These are phyloP conservation scores for Theobroma grandiflorum DNA, from an alignment of 441 rosid species.

Conservation along the genomic window DNA sequence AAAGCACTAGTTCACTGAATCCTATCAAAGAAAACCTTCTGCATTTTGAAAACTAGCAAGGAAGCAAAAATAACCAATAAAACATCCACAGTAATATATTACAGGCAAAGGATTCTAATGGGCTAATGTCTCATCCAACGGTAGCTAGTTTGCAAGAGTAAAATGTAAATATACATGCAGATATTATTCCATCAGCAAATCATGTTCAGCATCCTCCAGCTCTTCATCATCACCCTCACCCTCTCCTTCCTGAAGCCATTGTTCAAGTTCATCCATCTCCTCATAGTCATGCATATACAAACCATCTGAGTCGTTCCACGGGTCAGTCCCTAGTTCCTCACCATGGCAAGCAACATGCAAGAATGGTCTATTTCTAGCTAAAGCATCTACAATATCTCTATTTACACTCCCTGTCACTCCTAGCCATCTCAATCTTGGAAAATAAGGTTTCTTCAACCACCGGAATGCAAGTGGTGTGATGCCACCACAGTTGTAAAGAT, in stretches of 20 bases:
- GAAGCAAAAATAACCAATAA: neutral
- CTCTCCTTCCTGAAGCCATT: slow-evolving; percentile 67
- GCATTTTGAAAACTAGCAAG: neutral
- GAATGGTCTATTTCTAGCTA: slow-evolving; percentile 75
- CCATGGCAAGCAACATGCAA: slow-evolving; percentile 70
- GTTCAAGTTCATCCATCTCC: slow-evolving; percentile 76
- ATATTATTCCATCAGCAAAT: slow-evolving; percentile 22
- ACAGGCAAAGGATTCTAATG: neutral
- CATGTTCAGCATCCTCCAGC: slow-evolving; percentile 56
- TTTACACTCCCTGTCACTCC: slow-evolving; percentile 84
- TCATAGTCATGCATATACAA: slow-evolving; percentile 62
- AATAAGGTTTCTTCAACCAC: slow-evolving; percentile 89
- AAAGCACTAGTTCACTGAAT: too few relatives aligned
- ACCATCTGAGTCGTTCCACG: slow-evolving; percentile 62
- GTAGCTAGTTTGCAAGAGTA: neutral
- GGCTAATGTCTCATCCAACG: neutral
- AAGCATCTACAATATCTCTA: slow-evolving; percentile 80
- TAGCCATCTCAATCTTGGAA: slow-evolving; percentile 86
- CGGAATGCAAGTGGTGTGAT: slow-evolving; percentile 75
- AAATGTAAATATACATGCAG: neutral
- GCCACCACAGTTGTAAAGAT: slow-evolving; percentile 86
- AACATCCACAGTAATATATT: neutral
- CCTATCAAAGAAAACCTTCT: neutral
- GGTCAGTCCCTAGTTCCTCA: slow-evolving; percentile 84
- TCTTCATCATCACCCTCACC: slow-evolving; percentile 55